Percentiles rank a stretch among this genome's conserved stretches.
These are phyloP conservation scores for Epichloe amarillans DNA, from an alignment of 2,329 filamentous ascomycete species.

Conservation along the genomic window DNA sequence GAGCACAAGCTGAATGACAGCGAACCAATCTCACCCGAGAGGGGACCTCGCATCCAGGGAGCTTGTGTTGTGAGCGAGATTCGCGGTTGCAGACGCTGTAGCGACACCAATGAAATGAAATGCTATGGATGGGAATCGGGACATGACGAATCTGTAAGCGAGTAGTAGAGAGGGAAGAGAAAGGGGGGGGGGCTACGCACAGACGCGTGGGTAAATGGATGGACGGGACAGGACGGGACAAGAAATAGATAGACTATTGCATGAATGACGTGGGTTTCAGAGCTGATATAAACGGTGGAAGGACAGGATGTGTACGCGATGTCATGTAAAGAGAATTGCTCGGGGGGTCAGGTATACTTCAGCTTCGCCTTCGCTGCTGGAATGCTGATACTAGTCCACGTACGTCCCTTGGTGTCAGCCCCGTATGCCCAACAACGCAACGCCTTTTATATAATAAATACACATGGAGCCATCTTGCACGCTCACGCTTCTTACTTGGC, in stretches of 20 bases:
- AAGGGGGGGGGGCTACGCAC: background rate
- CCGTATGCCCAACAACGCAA: too few relatives aligned
- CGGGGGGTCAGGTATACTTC: too few relatives aligned
- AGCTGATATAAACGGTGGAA: background rate
- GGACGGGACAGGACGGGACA: background rate
- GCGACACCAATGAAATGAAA: background rate
- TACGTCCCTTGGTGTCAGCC: too few relatives aligned
- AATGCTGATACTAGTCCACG: too few relatives aligned
- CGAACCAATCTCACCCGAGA: too few relatives aligned
- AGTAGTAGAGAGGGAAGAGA: background rate
- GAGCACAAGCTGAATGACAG: background rate
- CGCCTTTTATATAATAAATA: background rate
- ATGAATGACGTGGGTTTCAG: constrained; percentile 2
- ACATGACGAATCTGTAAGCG: background rate
- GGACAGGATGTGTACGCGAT: background rate
- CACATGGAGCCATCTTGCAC: background rate
- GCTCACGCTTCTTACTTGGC: background rate
- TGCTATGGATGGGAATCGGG: background rate
- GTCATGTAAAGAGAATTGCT: background rate
- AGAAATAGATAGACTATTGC: constrained; percentile 12
- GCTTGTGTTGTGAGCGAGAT: background rate
- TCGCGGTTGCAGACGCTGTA: background rate
- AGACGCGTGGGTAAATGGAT: background rate
- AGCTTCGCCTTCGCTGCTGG: too few relatives aligned
- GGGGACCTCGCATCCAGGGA: background rate